These are phyloP conservation scores for Fusarium stilboides DNA, from an alignment of 2,329 filamentous ascomycete species.

Conservation along the genomic window DNA sequence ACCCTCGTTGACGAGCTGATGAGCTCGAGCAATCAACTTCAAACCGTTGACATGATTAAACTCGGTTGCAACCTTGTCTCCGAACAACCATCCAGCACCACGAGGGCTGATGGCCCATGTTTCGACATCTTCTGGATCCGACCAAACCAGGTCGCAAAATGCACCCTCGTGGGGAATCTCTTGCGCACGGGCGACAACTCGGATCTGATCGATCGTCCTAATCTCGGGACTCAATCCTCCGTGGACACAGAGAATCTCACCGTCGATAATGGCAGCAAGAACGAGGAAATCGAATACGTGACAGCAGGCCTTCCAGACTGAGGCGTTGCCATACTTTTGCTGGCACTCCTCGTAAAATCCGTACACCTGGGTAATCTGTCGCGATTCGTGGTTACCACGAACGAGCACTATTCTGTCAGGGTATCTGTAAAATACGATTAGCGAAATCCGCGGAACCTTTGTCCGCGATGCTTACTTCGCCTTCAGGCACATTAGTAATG, in stretches of 20 bases:
- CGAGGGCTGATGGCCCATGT: constrained; percentile 96
- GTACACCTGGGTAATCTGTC: constrained; percentile 98
- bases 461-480: constrained; percentile 64
- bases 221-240: constrained; percentile 92
- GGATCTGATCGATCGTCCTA: constrained; percentile 98
- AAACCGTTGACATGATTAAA: constrained; percentile 98
- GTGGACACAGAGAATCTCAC: constrained; percentile 98
- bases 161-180: constrained; percentile 99
- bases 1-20: constrained; percentile 97
- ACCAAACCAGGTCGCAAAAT: constrained; percentile 99
- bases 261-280: constrained; percentile 95
- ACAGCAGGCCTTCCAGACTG: constrained; percentile 99
- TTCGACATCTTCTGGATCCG: constrained; percentile 95
- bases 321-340: constrained; percentile 97
- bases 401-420: constrained; percentile 96
- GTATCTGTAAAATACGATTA: constrained; percentile 73
- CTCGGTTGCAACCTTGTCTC: constrained; percentile 96
- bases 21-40: constrained; percentile 95
- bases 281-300: constrained; percentile 99
- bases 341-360: constrained; percentile 99
- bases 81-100: constrained; percentile 98
- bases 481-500: constrained; percentile 95
- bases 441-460: constrained; percentile 12
- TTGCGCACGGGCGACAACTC: constrained; percentile 96
- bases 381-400: constrained; percentile 96